Conservation (phyloP, 805 yeast genomes). For the Wickerhamomyces ciferrii region DNA sequence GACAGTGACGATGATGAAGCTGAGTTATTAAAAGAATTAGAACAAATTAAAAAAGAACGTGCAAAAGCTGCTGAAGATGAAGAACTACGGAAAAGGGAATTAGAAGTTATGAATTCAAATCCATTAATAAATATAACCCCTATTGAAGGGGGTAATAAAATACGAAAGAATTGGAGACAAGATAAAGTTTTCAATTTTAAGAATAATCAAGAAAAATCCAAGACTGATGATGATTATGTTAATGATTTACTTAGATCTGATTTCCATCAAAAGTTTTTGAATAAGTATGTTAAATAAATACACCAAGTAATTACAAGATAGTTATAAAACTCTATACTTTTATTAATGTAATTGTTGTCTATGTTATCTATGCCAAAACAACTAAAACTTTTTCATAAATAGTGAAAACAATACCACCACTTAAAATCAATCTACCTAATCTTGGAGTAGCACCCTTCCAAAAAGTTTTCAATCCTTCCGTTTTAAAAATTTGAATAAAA, state of each 20-base stretch:
- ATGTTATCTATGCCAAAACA: constrained; percentile 15
- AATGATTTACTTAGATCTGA: constrained; percentile 23
- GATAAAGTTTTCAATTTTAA: constrained; percentile 24
- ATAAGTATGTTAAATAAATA: constrained; percentile 15
- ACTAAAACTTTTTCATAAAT: constrained; percentile 86
- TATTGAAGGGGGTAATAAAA: neutral
- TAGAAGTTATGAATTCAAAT: constrained; percentile 19
- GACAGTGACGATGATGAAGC: constrained; percentile 36
- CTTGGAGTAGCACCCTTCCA: constrained; percentile 99
- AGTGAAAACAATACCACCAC: constrained; percentile 97
- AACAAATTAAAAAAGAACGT: constrained; percentile 31
- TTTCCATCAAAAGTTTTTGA: constrained; percentile 18
- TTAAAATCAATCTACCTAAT: constrained; percentile 81
- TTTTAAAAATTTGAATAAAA: constrained; percentile 69
- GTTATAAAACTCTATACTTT: neutral
- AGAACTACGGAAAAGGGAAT: constrained; percentile 20
- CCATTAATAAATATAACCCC: constrained; percentile 19
- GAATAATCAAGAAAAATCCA: constrained; percentile 14
- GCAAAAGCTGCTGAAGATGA: constrained; percentile 20
- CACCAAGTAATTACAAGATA: too few species aligned
- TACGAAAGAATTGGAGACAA: constrained; percentile 29
- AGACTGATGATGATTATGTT: constrained; percentile 24
- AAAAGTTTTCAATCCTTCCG: constrained; percentile 86
- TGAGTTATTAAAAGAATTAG: constrained; percentile 36
- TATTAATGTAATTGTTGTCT: neutral